Evolutionary conservation across 306 rosid genomes (phyloP).

Genomic region (Sesbania bispinosa): DNA sequence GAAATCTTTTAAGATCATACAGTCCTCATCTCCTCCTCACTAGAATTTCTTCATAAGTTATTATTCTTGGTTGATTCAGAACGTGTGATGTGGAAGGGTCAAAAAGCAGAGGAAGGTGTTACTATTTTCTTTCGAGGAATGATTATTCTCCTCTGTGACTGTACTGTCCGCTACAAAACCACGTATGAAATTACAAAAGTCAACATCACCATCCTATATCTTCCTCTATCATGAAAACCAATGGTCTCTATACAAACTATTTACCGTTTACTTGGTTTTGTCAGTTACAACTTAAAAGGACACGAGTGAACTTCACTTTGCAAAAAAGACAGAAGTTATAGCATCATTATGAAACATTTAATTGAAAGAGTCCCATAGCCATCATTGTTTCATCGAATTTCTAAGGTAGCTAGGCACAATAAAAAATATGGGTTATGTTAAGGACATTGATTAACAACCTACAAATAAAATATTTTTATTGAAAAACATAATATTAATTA

Average conservation of each 20-base stretch:
- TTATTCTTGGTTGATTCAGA: background rate
- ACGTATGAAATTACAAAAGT: background rate
- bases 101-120: no score
- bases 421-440: no score
- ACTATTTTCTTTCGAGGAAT: background rate
- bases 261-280: background rate
- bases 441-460: no score
- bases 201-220: constrained; percentile 18
- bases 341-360: background rate
- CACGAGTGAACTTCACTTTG: constrained; percentile 25
- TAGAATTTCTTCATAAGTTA: background rate
- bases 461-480: no score
- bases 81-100: background rate
- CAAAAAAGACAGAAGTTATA: background rate
- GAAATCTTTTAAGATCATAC: background rate
- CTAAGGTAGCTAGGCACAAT: no score
- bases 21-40: background rate
- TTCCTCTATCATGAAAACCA: constrained; percentile 4
- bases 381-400: background rate
- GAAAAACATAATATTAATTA: no score
- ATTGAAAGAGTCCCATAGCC: background rate
- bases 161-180: background rate
- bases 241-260: background rate
- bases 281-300: no score
- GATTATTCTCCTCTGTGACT: background rate